phyloP scores from a whole-genome alignment of 805 yeast species.

The Pichia nakasei region DNA sequence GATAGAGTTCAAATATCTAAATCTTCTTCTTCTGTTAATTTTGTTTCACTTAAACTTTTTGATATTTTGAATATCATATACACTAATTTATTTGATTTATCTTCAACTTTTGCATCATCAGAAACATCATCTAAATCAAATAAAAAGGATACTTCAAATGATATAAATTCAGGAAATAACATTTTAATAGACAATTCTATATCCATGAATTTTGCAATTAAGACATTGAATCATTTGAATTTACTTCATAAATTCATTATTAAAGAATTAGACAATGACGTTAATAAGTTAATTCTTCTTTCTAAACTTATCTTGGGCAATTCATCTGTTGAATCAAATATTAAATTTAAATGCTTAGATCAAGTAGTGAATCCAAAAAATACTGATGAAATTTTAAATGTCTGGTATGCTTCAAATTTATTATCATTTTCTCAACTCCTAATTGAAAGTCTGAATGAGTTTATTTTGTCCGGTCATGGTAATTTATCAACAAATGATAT shows the following conservation, averaged over 20 bases:
- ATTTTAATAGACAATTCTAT: conserved; percentile 7
- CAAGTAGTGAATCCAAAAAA: conserved; percentile 8
- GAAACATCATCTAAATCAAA: neutral
- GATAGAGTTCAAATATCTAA: conserved; percentile 18
- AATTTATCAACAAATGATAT: conserved; percentile 14
- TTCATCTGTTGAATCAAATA: neutral
- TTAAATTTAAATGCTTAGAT: conserved; percentile 16
- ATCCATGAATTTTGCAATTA: conserved; percentile 14
- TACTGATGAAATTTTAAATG: conserved; percentile 10
- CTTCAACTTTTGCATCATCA: conserved; percentile 1
- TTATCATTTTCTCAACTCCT: conserved; percentile 23
- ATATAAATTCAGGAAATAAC: conserved; percentile 8
- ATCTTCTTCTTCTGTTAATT: conserved; percentile 18
- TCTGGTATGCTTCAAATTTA: conserved; percentile 22
- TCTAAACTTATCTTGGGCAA: conserved; percentile 19
- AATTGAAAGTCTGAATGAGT: conserved; percentile 25
- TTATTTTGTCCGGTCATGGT: conserved; percentile 24
- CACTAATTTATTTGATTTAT: conserved; percentile 18
- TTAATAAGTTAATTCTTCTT: conserved; percentile 25
- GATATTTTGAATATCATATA: conserved; percentile 19
- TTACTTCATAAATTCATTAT: conserved; percentile 22
- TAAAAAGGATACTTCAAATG: conserved; percentile 13
- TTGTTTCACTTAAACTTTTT: conserved; percentile 23
- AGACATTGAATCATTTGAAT: conserved; percentile 22
- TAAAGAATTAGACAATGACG: conserved; percentile 26